Percentiles rank a stretch among this genome's conserved stretches.
phyloP scores from a whole-genome alignment of 768 basidiomycete species.

The Candolleomyces aberdarensis region DNA sequence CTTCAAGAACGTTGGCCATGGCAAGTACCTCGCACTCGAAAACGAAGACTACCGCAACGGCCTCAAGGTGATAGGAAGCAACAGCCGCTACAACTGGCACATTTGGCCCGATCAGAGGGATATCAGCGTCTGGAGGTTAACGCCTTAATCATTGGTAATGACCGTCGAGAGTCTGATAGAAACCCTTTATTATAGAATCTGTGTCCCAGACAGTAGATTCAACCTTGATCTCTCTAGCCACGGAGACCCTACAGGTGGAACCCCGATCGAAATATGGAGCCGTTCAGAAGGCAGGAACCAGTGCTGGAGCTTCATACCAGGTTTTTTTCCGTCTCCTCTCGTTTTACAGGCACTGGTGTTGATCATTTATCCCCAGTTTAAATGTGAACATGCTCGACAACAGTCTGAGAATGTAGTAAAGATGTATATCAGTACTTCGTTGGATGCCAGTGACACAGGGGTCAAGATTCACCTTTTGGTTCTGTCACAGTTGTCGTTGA shows the following conservation, averaged over 20 bases:
- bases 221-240: slow-evolving; percentile 40
- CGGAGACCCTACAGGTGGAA: slow-evolving; percentile 36
- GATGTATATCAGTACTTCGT: too few relatives aligned
- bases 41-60: slow-evolving; percentile 35
- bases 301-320: slow-evolving; percentile 16
- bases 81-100: slow-evolving; percentile 42
- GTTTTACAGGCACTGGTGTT: too few relatives aligned
- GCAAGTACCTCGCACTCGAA: slow-evolving; percentile 37
- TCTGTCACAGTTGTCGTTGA: too few relatives aligned
- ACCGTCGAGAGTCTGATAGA: neutral
- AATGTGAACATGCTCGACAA: too few relatives aligned
- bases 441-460: too few relatives aligned
- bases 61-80: slow-evolving; percentile 32
- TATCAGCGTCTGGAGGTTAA: slow-evolving; percentile 38
- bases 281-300: slow-evolving; percentile 41
- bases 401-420: too few relatives aligned
- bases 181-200: slow-evolving; percentile 27
- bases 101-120: slow-evolving; percentile 44
- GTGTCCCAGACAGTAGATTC: slow-evolving; percentile 27
- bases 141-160: slow-evolving; percentile 12
- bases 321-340: too few relatives aligned
- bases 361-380: too few relatives aligned
- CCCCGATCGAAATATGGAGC: slow-evolving; percentile 38
- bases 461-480: too few relatives aligned
- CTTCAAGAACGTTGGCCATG: slow-evolving; percentile 40